Percentiles rank a stretch among this genome's conserved stretches.
These are phyloP conservation scores for Medicago arabica DNA, from an alignment of 306 rosid species.

Conservation along the genomic window DNA sequence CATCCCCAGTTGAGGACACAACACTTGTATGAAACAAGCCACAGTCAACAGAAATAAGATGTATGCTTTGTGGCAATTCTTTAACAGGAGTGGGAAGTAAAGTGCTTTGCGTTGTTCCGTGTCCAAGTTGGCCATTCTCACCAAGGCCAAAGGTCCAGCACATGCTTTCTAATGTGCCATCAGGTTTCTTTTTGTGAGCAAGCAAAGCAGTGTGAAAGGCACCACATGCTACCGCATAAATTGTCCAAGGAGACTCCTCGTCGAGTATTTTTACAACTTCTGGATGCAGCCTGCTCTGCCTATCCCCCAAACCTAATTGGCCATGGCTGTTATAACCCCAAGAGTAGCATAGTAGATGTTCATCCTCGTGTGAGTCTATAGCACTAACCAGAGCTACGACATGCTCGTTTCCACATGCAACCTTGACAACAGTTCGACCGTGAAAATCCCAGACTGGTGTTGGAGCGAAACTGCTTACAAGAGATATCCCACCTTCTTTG, in stretches of 20 bases:
- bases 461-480: slow-evolving; percentile 67
- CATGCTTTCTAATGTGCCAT: slow-evolving; percentile 54
- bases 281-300: slow-evolving; percentile 63
- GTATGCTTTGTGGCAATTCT: slow-evolving; percentile 61
- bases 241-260: slow-evolving; percentile 58
- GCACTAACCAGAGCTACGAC: slow-evolving; percentile 67
- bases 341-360: slow-evolving; percentile 76
- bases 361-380: slow-evolving; percentile 59
- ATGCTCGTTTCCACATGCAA: slow-evolving; percentile 93
- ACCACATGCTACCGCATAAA: slow-evolving; percentile 83
- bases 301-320: slow-evolving; percentile 89
- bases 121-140: slow-evolving; percentile 96
- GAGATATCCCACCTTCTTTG: slow-evolving; percentile 56
- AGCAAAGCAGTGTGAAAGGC: slow-evolving; percentile 95
- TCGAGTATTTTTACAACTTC: slow-evolving; percentile 59
- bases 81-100: slow-evolving; percentile 63
- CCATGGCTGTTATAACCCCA: slow-evolving; percentile 88
- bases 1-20: slow-evolving; percentile 80
- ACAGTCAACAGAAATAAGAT: slow-evolving; percentile 68
- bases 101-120: slow-evolving; percentile 69
- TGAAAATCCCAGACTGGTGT: slow-evolving; percentile 75
- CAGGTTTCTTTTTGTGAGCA: slow-evolving; percentile 56
- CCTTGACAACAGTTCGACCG: slow-evolving; percentile 79
- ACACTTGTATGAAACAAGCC: slow-evolving; percentile 91
- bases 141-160: slow-evolving; percentile 95